These are phyloP conservation scores for Uronychia binucleata DNA, from an alignment of 73 alveolate species.

Conservation along the genomic window DNA sequence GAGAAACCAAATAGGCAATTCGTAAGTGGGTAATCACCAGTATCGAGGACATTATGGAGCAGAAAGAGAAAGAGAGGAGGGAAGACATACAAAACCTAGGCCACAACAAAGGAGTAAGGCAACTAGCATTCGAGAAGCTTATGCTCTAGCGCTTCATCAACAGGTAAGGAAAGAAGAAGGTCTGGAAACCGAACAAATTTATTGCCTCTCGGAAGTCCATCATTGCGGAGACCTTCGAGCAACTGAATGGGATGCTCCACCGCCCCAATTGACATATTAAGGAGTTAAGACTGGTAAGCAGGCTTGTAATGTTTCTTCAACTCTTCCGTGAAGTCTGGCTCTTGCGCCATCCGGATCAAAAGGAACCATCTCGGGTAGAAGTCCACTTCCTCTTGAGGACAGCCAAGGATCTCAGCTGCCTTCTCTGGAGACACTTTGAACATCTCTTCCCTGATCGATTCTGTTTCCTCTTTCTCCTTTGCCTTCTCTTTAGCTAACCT, in stretches of 20 bases:
- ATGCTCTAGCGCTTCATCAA: constrained; percentile 58
- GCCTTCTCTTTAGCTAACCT: constrained; percentile 38
- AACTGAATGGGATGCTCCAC: constrained; percentile 67
- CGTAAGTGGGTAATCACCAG: background rate
- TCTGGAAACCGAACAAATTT: constrained; percentile 35
- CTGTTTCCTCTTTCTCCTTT: background rate
- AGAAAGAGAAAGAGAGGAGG: background rate
- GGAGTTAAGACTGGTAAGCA: background rate
- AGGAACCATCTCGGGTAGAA: constrained; percentile 4
- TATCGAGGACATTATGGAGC: background rate
- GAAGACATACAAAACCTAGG: background rate
- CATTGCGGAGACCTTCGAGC: constrained; percentile 39
- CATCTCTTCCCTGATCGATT: background rate
- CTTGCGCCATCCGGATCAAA: constrained; percentile 24
- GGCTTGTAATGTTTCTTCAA: constrained; percentile 11
- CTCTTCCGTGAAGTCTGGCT: constrained; percentile 6
- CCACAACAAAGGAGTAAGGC: too few species aligned
- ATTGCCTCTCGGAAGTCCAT: constrained; percentile 10
- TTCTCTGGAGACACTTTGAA: constrained; percentile 15
- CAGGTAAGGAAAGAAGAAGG: constrained; percentile 28
- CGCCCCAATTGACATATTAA: too few species aligned
- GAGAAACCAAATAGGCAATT: background rate
- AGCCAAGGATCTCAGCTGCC: constrained; percentile 8
- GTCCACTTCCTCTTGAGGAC: constrained; percentile 31
- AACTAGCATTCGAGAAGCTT: background rate